Conservation (phyloP, 495 filamentous ascomycete species). For the Friedmanniomyces endolithicus region DNA sequence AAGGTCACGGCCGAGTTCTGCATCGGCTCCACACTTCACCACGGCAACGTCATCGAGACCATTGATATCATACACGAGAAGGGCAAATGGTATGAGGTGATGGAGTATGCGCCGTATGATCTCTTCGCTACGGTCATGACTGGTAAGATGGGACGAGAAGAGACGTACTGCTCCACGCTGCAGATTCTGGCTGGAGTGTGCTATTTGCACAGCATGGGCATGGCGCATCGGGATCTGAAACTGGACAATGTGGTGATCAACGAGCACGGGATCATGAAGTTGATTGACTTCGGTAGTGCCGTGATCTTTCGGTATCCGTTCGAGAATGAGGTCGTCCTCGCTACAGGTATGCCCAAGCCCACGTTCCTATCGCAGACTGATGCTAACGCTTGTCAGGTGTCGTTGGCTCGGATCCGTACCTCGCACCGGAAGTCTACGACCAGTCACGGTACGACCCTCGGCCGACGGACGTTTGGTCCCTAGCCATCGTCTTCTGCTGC, state of each 20-base stretch:
- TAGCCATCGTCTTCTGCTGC: slow-evolving; percentile 98
- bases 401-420: slow-evolving; percentile 93
- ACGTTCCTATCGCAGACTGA: background rate
- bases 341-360: slow-evolving; percentile 55
- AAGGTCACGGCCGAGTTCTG: slow-evolving; percentile 99
- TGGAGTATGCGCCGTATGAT: slow-evolving; percentile 98
- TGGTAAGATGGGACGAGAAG: slow-evolving; percentile 88
- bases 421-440: slow-evolving; percentile 94
- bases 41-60: slow-evolving; percentile 97
- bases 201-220: slow-evolving; percentile 92
- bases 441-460: slow-evolving; percentile 89
- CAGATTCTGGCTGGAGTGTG: slow-evolving; percentile 94
- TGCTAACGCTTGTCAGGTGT: slow-evolving; percentile 50
- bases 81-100: slow-evolving; percentile 93
- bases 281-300: slow-evolving; percentile 97
- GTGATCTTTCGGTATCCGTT: slow-evolving; percentile 96
- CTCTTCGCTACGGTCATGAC: slow-evolving; percentile 99
- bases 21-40: slow-evolving; percentile 90
- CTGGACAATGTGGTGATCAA: slow-evolving; percentile 98
- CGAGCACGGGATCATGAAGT: slow-evolving; percentile 96
- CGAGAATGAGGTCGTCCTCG: slow-evolving; percentile 77
- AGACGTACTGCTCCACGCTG: slow-evolving; percentile 79
- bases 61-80: slow-evolving; percentile 95
- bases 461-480: slow-evolving; percentile 91
- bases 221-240: slow-evolving; percentile 93